Evolutionary conservation across 306 rosid species (phyloP), one percentile per base, ranked within the genome.

Genomic region (Adenanthera pavonina): DNA sequence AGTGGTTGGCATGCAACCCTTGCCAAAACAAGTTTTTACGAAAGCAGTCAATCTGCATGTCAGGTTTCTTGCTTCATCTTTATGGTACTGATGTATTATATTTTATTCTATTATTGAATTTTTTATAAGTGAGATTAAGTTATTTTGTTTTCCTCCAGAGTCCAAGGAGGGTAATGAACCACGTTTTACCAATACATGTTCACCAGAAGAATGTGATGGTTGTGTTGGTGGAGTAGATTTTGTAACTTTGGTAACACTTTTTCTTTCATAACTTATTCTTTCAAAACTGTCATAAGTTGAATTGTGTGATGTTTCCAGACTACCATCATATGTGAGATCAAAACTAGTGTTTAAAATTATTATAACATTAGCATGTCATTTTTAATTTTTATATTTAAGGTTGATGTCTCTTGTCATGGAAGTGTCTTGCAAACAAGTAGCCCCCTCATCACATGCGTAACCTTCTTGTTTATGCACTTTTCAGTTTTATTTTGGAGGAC

Each of bases 151-250:
- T 68, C 69, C 59, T 83, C 57, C 84, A 89, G 96, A 78, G 74
- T 78, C 59, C 38, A 56, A 69, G 84, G 87, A 79, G 81, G 78
- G 87, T 68, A 74, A 56, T 48, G 84, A 70, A 59, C 51, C 67
- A 5, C 65, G 19, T 48, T 52, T 68, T 69, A 77, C 66, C 53
- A 75, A 72, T 80, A 54, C 81, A 3, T 59, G 44, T 83, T 72
- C 87, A 43, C 77, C 61, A 16, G 69, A 85, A 44, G 91, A 72
- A 66, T 49, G 83, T 77, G 84, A 78, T 64, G 79, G 89, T 74
- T 93, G 97, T 85, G 80, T 84, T 78, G 97, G 95, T 3, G 98
- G 99, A 82, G 89, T 92, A 74, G 97, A 95, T 82, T 90, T 93
- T 82, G 78, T 93, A 71, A 91, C 98, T 44, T 71, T 93, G 99